Evolutionary conservation across 2,329 filamentous ascomycete species (phyloP), one percentile per base, ranked within the genome.

Genomic region (Penicillium frequentans): DNA sequence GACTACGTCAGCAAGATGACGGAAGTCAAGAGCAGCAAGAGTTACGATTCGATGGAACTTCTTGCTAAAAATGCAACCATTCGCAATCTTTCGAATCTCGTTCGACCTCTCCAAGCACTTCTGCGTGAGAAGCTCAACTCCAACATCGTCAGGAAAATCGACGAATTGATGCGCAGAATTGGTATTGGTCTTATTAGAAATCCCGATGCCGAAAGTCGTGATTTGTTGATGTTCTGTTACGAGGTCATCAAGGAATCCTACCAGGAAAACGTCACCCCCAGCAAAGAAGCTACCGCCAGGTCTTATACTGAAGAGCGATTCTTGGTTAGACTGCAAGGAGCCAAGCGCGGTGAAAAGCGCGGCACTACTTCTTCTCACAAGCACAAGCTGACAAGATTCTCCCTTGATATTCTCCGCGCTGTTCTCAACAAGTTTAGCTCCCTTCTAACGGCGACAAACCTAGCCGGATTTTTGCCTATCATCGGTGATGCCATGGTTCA

Each of bases 21-120:
- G 75, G 95, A 99, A 76, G 89, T 99, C 55, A 98, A 96, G 79
- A 95, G 90, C 74, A 97, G 90, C 80, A 99, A 98, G 80, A 97
- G 93, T 71, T 96, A 93, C 68, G 96, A 99, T 70, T 96, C 95
- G 0, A 96, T 98, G 88, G 93, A 98, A 73, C 81, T 98, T 16
- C 82, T 98, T 62, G 90, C 95, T 26, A 90, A 88, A 68, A 92
- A 88, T 48, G 88, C 91, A 1, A 93, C 92, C 1, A 81, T 97
- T 24, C 80, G 77, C 51, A 86, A 87, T 55, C 82, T 98, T 6
- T 86, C 88, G 48, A 85, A 88, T 49, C 84, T 99, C 4, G 82
- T 97, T 50, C 82, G 82, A 52, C 96, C 95, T 1, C 80, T 98
- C 47, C 90, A 90, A 67, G 81, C 86, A 8, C 80, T 99, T 21